A percentile compares a stretch with the other conserved stretches of the same genome.
These are phyloP conservation scores for Tetratostichococcus sp. DNA, from an alignment of 139 green algal genomes.

Conservation along the genomic window DNA sequence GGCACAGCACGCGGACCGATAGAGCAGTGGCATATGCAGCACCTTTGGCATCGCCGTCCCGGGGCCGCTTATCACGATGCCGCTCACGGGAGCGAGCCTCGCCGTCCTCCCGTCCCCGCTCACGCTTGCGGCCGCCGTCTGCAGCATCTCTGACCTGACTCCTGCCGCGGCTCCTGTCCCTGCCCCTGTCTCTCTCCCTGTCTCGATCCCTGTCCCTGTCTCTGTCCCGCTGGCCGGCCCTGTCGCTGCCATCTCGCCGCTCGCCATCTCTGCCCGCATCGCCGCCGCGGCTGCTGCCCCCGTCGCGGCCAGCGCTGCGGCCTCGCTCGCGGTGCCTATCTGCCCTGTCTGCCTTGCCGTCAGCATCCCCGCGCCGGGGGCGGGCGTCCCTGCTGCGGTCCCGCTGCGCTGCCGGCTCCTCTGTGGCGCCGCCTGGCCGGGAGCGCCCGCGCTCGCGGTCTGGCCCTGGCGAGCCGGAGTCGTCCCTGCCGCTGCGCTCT, in stretches of 20 bases:
- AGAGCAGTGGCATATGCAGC: no score
- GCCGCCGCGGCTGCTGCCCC: no score
- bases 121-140: neutral
- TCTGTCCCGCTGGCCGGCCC: slow-evolving; percentile 7
- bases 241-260: neutral
- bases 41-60: neutral
- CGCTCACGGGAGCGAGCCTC: neutral
- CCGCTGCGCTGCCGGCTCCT: no score
- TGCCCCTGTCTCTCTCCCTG: slow-evolving; percentile 9
- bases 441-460: neutral
- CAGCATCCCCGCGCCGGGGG: neutral
- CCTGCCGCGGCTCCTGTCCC: neutral
- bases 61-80: neutral
- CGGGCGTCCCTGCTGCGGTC: neutral
- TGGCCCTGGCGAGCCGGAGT: neutral
- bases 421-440: no score
- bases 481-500: slow-evolving; percentile 6
- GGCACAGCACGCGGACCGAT: no score
- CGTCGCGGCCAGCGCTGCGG: neutral
- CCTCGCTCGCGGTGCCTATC: neutral
- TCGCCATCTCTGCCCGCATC: no score
- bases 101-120: neutral
- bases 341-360: no score
- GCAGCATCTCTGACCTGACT: no score
- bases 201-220: slow-evolving; percentile 9